These are phyloP conservation scores for Penicillium angulare DNA, from an alignment of 495 filamentous ascomycete genomes.

Conservation along the genomic window DNA sequence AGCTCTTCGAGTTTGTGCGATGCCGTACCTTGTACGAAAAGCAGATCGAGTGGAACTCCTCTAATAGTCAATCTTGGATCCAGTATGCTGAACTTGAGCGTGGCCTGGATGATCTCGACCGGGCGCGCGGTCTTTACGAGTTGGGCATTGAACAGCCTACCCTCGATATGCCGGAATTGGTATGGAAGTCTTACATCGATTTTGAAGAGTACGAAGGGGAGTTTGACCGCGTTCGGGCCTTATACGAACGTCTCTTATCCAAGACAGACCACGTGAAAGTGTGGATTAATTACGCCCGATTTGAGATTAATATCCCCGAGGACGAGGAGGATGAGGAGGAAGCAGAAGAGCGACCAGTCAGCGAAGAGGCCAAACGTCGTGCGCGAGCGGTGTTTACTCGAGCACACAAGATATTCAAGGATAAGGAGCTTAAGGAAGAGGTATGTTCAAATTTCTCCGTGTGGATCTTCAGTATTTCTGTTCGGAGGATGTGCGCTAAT, in stretches of 20 bases:
- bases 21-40: slow-evolving; percentile 93
- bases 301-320: slow-evolving; percentile 84
- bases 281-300: slow-evolving; percentile 95
- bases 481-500: slow-evolving; percentile 25
- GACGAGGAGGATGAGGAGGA: slow-evolving; percentile 63
- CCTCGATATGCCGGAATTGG: slow-evolving; percentile 95
- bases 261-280: slow-evolving; percentile 98
- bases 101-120: slow-evolving; percentile 82
- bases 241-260: slow-evolving; percentile 88
- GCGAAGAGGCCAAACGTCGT: slow-evolving; percentile 76
- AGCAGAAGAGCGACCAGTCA: slow-evolving; percentile 68
- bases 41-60: slow-evolving; percentile 83
- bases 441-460: slow-evolving; percentile 35
- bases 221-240: slow-evolving; percentile 72
- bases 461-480: not conserved
- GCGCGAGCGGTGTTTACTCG: slow-evolving; percentile 84
- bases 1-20: slow-evolving; percentile 86
- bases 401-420: slow-evolving; percentile 85
- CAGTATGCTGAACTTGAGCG: slow-evolving; percentile 90
- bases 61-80: slow-evolving; percentile 92
- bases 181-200: slow-evolving; percentile 98
- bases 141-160: slow-evolving; percentile 77
- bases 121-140: slow-evolving; percentile 89
- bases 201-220: slow-evolving; percentile 95
- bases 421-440: slow-evolving; percentile 91